These are phyloP conservation scores for Acmispon strigosus DNA, from an alignment of 306 rosid species.

Conservation along the genomic window DNA sequence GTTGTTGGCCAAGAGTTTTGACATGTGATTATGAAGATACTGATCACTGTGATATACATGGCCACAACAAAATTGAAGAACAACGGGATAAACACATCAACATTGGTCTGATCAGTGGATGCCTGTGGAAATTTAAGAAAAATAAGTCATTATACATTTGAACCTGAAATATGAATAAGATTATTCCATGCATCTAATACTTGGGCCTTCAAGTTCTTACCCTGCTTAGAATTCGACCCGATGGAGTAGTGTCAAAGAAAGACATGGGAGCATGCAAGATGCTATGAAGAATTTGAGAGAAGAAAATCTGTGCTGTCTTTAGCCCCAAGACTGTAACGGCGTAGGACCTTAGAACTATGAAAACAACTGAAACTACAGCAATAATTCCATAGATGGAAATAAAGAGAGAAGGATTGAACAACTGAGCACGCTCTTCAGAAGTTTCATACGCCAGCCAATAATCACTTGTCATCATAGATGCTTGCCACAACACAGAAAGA, in stretches of 20 bases:
- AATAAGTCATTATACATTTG: not conserved
- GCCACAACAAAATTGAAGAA: conserved; percentile 42
- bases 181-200: not conserved
- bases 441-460: conserved; percentile 96
- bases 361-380: conserved; percentile 32
- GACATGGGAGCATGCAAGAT: conserved; percentile 97
- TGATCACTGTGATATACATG: conserved; percentile 66
- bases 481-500: conserved; percentile 72
- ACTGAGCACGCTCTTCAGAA: conserved; percentile 45
- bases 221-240: conserved; percentile 91
- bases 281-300: conserved; percentile 63
- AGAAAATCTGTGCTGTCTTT: conserved; percentile 68
- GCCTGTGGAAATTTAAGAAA: conserved; percentile 42
- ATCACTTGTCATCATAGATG: conserved; percentile 60
- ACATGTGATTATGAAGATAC: conserved; percentile 62
- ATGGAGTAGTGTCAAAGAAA: conserved; percentile 96
- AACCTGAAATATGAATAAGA: not conserved
- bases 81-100: conserved; percentile 71
- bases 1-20: conserved; percentile 95
- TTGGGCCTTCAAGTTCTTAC: conserved; percentile 37
- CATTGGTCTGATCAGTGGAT: conserved; percentile 88
- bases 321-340: conserved; percentile 53
- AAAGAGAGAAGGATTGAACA: conserved; percentile 52
- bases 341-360: conserved; percentile 45
- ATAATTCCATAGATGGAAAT: conserved; percentile 54